Percentiles rank a stretch among this genome's conserved stretches.
Conservation (phyloP, 148 eudicot species). For the Chenopodium berlandieri region DNA sequence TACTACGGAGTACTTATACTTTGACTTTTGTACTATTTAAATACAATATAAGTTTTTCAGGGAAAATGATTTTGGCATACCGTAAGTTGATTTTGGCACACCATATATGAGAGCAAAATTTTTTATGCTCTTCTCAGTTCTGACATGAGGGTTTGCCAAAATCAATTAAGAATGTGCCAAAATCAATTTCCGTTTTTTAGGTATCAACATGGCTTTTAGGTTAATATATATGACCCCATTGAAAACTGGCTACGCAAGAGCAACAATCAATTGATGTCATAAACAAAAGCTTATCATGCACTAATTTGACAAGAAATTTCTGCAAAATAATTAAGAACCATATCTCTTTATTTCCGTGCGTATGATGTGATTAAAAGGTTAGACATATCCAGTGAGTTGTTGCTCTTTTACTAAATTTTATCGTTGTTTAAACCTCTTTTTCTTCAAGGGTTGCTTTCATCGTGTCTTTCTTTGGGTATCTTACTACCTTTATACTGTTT, state of each 20-base stretch:
- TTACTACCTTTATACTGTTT: not conserved
- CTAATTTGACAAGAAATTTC: not conserved
- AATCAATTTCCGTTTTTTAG: too few species aligned
- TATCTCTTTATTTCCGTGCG: not conserved
- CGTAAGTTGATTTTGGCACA: too few species aligned
- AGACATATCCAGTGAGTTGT: not conserved
- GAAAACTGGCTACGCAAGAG: not conserved
- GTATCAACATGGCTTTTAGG: not conserved
- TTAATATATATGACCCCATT: not conserved
- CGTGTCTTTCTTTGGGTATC: not conserved
- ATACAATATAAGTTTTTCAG: too few species aligned
- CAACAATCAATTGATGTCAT: not conserved
- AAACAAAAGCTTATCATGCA: not conserved
- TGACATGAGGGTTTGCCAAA: too few species aligned
- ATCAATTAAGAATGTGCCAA: too few species aligned
- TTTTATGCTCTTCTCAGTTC: too few species aligned
- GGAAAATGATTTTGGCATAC: too few species aligned
- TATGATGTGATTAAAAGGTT: slow-evolving; percentile 20
- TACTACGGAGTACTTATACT: too few species aligned
- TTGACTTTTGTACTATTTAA: too few species aligned
- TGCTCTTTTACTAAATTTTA: not conserved
- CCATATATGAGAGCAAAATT: too few species aligned
- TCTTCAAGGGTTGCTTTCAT: not conserved
- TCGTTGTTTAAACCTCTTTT: not conserved
- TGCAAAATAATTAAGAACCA: not conserved